These are phyloP conservation scores for Crithidia sp. DNA, from an alignment of 208 protist species.

Conservation along the genomic window DNA sequence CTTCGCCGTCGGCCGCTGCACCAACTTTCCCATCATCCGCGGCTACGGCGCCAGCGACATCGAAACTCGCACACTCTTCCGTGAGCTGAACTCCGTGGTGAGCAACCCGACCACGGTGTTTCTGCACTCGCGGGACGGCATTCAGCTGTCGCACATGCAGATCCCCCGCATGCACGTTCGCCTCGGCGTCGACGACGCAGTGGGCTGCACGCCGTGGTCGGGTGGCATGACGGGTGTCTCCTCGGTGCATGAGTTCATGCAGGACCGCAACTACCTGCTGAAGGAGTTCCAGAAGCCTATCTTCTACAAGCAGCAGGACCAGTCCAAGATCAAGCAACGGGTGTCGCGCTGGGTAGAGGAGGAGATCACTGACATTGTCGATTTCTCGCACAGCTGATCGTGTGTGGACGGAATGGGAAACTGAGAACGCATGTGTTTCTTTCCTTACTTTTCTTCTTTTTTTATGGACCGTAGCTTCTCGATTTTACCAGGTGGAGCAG, in stretches of 20 bases:
- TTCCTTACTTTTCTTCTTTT: not conserved
- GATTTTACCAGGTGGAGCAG: no score
- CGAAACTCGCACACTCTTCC: slow-evolving; percentile 76
- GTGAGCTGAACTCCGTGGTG: slow-evolving; percentile 71
- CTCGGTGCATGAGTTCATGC: slow-evolving; percentile 80
- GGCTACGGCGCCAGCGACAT: slow-evolving; percentile 82
- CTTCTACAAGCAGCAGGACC: slow-evolving; percentile 89
- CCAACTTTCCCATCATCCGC: slow-evolving; percentile 68
- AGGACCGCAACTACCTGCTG: slow-evolving; percentile 78
- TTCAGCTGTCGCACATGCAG: slow-evolving; percentile 57
- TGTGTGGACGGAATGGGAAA: not conserved
- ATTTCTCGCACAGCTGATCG: slow-evolving; percentile 74
- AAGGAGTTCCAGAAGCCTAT: slow-evolving; percentile 79
- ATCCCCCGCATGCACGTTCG: slow-evolving; percentile 78
- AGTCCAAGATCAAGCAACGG: slow-evolving; percentile 67
- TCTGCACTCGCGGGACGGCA: slow-evolving; percentile 62
- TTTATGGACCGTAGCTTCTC: not conserved
- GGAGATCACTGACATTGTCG: slow-evolving; percentile 78
- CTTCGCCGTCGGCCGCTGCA: slow-evolving; percentile 78
- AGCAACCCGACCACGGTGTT: slow-evolving; percentile 71
- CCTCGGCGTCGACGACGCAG: slow-evolving; percentile 71
- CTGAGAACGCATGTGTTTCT: not conserved
- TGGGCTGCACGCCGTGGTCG: slow-evolving; percentile 83
- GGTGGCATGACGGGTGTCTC: slow-evolving; percentile 70
- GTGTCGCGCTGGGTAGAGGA: slow-evolving; percentile 67